Conservation (phyloP, 495 filamentous ascomycete genomes). For the Aspergillus olivimuriae region DNA sequence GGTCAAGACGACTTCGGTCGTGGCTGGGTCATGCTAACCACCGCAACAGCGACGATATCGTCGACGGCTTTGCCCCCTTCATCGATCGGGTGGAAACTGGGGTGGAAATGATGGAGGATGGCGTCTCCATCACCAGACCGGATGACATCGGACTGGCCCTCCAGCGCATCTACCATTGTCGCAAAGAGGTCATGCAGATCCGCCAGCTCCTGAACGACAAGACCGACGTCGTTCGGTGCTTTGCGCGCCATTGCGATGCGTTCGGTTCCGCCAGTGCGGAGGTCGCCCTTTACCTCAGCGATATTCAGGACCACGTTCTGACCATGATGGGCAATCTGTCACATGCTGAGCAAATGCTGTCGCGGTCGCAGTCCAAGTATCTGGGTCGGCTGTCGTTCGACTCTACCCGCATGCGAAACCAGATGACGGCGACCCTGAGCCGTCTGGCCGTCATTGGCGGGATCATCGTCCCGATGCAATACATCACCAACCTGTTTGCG, state of each 20-base stretch:
- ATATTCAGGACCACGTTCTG: conserved; percentile 93
- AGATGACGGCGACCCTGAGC: conserved; percentile 66
- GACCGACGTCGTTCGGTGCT: conserved; percentile 86
- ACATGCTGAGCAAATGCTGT: conserved; percentile 91
- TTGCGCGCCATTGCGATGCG: conserved; percentile 89
- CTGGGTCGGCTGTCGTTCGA: conserved; percentile 82
- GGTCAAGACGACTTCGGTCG: conserved; percentile 3
- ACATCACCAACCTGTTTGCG: conserved; percentile 82
- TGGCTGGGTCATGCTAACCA: conserved; percentile 4
- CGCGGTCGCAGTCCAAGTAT: conserved; percentile 80
- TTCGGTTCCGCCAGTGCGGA: conserved; percentile 75
- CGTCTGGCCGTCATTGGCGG: conserved; percentile 83
- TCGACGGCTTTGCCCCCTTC: conserved; percentile 80
- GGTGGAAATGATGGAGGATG: conserved; percentile 82
- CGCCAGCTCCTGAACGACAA: conserved; percentile 86
- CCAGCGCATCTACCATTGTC: conserved; percentile 73
- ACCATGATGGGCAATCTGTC: conserved; percentile 89
- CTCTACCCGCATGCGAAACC: conserved; percentile 66
- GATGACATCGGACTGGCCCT: conserved; percentile 77
- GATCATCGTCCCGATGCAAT: conserved; percentile 81
- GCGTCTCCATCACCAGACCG: conserved; percentile 72
- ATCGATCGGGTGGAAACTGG: conserved; percentile 72
- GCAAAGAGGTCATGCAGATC: conserved; percentile 81
- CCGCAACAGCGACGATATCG: conserved; percentile 72
- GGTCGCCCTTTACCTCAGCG: conserved; percentile 82